Evolutionary conservation across 2,329 filamentous ascomycete species (phyloP), one percentile per base, ranked within the genome.

Genomic region (Zymoseptoria brevis): DNA sequence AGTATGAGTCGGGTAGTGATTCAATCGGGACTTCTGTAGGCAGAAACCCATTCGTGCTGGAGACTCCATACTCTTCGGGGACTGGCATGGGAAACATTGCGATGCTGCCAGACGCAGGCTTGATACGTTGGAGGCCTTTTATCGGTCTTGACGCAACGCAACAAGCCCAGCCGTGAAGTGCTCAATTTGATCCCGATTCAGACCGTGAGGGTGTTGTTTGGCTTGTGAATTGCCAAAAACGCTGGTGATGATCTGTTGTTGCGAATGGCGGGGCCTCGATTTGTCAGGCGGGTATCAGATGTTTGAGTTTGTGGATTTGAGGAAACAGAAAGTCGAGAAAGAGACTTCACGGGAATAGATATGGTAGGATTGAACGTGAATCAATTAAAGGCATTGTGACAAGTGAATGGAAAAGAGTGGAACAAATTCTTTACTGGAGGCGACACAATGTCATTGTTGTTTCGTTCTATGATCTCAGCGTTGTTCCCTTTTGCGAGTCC

Each of bases 1-100:
- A 99, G 79, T 96, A 97, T 2, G 88, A 83, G 71, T 96, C 89
- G 8, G 91, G 88, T 13, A 99, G 84, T 57, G 84, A 79, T 62
- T 89, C 86, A 63, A 97, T 80, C 50, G 94, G 94, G 41, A 88
- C 77, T 64, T 90, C 85, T 62, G 88, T 80, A 1, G 94, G 91
- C 57, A 99, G 83, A 77, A 99, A 99, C 69, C 94, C 94, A 76
- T 90, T 85, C 59, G 85, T 80, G 62, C 83, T 78, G 65, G 88
- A 89, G 74, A 91, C 84, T 75, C 88, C 89, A 77, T 95, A 96
- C 75, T 95, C 87, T 73, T 84, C 81, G 59, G 89, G 81, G 51
- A 69, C 70, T 57, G 77, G 77, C 11, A 79, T 73, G 61, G 73
- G 69, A 65, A 77, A 67, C 77, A 79, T 79, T 53, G 59, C 64